phyloP scores from a whole-genome alignment of 257 asterid genomes.

The Solanum peruvianum region DNA sequence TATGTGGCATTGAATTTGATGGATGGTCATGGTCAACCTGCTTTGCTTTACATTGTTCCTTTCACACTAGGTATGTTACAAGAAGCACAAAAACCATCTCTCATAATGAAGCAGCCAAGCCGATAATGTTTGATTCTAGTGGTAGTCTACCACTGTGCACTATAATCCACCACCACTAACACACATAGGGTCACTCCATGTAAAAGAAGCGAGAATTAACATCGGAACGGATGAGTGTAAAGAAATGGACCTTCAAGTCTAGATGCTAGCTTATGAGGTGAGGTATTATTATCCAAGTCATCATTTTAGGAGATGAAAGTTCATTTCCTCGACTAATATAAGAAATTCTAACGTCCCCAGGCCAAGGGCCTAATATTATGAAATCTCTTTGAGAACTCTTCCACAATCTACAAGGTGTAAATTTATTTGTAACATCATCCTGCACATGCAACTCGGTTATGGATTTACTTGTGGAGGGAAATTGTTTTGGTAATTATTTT shows the following conservation, averaged over 20 bases:
- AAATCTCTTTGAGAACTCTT: neutral
- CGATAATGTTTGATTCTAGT: neutral
- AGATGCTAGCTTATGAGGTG: neutral
- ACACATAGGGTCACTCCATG: neutral
- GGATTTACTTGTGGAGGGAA: neutral
- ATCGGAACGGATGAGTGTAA: neutral
- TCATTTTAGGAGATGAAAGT: neutral
- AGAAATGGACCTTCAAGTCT: neutral
- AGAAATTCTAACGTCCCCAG: neutral
- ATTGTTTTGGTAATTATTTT: neutral
- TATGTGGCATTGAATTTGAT: conserved; percentile 88
- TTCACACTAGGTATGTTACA: conserved; percentile 66
- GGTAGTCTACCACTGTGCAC: neutral
- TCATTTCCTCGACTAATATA: neutral
- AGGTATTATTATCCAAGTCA: neutral
- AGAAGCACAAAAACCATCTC: neutral
- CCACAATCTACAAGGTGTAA: neutral
- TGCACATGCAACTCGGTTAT: neutral
- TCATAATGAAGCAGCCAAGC: neutral
- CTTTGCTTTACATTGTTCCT: conserved; percentile 96
- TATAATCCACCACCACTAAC: neutral
- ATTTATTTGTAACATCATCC: neutral
- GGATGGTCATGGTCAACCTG: conserved; percentile 99
- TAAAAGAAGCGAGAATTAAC: neutral
- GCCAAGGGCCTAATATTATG: neutral